phyloP scores from a whole-genome alignment of 1,284 basidiomycete species.

The Fomitopsis pinicola region DNA sequence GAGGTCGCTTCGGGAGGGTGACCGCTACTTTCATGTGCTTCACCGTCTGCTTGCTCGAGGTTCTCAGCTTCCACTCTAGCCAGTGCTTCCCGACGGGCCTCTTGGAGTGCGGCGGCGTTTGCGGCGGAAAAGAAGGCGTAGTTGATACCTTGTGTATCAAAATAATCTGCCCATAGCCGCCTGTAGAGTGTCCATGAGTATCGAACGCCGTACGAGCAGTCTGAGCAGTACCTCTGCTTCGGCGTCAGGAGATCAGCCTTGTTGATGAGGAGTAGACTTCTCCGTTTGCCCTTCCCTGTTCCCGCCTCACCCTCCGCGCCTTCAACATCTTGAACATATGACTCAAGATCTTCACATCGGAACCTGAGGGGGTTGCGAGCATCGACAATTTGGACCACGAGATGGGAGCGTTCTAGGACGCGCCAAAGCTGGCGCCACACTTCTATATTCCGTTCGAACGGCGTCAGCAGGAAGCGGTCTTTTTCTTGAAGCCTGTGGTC shows the following conservation, averaged over 20 bases:
- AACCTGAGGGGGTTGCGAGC: slow-evolving; percentile 91
- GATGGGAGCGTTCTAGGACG: slow-evolving; percentile 89
- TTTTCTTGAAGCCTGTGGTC: slow-evolving; percentile 67
- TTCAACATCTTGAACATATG: slow-evolving; percentile 80
- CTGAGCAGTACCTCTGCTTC: slow-evolving; percentile 67
- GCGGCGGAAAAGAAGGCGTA: slow-evolving; percentile 98
- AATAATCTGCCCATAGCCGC: slow-evolving; percentile 88
- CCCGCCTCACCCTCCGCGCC: slow-evolving; percentile 73
- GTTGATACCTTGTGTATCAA: slow-evolving; percentile 75
- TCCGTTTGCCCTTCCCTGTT: slow-evolving; percentile 70
- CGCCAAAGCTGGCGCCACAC: slow-evolving; percentile 97
- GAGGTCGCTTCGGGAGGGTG: slow-evolving; percentile 5
- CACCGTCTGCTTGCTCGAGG: slow-evolving; percentile 13
- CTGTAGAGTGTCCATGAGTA: slow-evolving; percentile 30
- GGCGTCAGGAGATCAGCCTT: slow-evolving; percentile 92
- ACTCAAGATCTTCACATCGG: slow-evolving; percentile 88
- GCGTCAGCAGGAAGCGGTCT: slow-evolving; percentile 82
- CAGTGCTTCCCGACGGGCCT: slow-evolving; percentile 58
- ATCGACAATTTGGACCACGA: slow-evolving; percentile 94
- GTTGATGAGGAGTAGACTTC: slow-evolving; percentile 87
- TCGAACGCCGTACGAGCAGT: not conserved
- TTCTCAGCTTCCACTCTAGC: slow-evolving; percentile 21
- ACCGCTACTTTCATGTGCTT: slow-evolving; percentile 9
- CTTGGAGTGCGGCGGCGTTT: slow-evolving; percentile 82
- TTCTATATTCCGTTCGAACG: slow-evolving; percentile 94